Evolutionary conservation across 306 rosid genomes (phyloP), one percentile per base, ranked within the genome.

Genomic region (Sechiopsis laciniata): DNA sequence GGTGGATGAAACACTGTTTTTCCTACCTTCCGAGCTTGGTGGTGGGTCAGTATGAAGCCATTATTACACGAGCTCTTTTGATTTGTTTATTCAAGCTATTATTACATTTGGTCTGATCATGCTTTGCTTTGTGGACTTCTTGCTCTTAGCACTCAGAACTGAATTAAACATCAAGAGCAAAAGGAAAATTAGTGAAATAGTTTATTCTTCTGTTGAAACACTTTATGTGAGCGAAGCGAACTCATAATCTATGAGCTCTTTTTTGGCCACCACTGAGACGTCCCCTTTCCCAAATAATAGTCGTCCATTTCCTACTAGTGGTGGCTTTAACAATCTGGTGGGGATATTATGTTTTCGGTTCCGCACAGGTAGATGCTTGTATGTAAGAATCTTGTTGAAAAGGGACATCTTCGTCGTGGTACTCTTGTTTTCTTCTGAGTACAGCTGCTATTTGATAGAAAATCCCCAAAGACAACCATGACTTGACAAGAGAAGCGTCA

Each of bases 101-200:
- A 35, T 66, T 32, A 74, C 64, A 51, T 35, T 81, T 67, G 73
- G 57, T 57, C 74, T 69, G 55, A 35, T 78, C 61, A 52, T 65
- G 81, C 75, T 79, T 35, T 14, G 9, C 74, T 81, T 72, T 82
- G 79, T 82, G 77, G 79, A 12, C 74, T 77, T 14, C 53, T 58
- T 72, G 50, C 42, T 78, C 35, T 69, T 70, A 76, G 76, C 87
- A 75, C 86, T 87, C 24, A 46, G 67, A 74, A 81, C 17, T 83
- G 74, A 80, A 75, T 82, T 74, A 48, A 50, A 46, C 80, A 80
- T 35, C 52, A 80, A 58, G 51, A 55, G 58, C 55, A 64, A 69
- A 59, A 48, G 71, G 60, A 75, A 14, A 72, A 58, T 66, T 66
- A 76, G 10, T 77, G 81, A 51, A 16, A 70, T 52, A 56, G 60